These are phyloP conservation scores for Punctularia strigosozonata DNA, from an alignment of 768 basidiomycete genomes.

Conservation along the genomic window DNA sequence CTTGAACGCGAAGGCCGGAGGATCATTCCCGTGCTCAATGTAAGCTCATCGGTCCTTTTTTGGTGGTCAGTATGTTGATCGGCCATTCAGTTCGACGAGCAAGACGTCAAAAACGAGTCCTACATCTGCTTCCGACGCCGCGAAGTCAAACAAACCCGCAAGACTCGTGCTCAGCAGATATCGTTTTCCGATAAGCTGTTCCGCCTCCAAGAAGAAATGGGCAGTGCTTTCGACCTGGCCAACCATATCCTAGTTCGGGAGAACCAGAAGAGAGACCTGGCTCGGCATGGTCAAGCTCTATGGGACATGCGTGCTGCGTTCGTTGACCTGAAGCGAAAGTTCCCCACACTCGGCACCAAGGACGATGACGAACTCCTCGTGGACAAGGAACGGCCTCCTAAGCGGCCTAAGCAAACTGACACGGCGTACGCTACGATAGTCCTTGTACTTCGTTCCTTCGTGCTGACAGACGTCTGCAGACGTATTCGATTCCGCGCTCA, in stretches of 20 bases:
- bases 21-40: constrained; percentile 84
- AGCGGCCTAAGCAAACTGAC: constrained; percentile 37
- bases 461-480: neutral
- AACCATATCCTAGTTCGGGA: constrained; percentile 62
- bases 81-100: constrained; percentile 63
- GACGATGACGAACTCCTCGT: constrained; percentile 62
- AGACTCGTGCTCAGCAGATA: constrained; percentile 86
- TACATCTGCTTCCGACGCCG: constrained; percentile 96
- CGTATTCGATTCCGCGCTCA: constrained; percentile 29
- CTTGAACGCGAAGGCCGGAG: constrained; percentile 68
- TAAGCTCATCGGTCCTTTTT: constrained; percentile 25
- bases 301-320: constrained; percentile 74
- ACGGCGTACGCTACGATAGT: constrained; percentile 12
- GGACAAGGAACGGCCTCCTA: constrained; percentile 58
- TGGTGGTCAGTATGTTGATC: neutral
- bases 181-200: constrained; percentile 83
- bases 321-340: constrained; percentile 71
- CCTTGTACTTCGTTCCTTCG: neutral
- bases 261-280: constrained; percentile 55
- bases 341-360: constrained; percentile 45
- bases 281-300: constrained; percentile 44
- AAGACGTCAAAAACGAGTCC: constrained; percentile 81
- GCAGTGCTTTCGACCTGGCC: constrained; percentile 63
- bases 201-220: constrained; percentile 69
- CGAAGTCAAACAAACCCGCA: constrained; percentile 88